Base-by-base conservation (phyloP, 225 moss, liverwort and hornwort species). In the Polytrichum formosum region DNA sequence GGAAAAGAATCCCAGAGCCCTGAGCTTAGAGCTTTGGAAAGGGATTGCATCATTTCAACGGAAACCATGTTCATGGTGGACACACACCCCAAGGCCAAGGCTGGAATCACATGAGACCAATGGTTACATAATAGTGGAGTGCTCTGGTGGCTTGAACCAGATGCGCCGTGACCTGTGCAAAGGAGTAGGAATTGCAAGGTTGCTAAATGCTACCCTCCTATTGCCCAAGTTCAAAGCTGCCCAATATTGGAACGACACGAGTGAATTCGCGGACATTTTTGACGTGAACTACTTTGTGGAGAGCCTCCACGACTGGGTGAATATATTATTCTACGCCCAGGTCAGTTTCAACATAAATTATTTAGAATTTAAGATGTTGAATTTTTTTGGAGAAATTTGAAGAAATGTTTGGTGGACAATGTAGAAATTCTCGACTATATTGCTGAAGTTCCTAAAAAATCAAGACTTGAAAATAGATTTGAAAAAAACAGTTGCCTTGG, bases 161-260 rank as follows among this genome's bases (percentile, higher is more conserved):
- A 87, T 87, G 87, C 87, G 84, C 28, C 84, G 87, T 28, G 84
- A 84, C 58, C 79, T 87, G 6, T 87, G 81, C 55, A 72, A 81
- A 2, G 87, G 87, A 53, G 80, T 81, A 27, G 84, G 81, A 65
- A 84, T 87, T 28, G 84, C 76, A 19, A 75, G 70, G 21, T 61
- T 84, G 63, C 76, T 87, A 31, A 81, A 87, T 18, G 84, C 84
- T 10, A 81, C 87, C 26, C 74, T 87, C 56, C 55, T 87, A 18
- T 79, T 81, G 8, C 87, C 84, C 4, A 71, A 35, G 53, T 84
- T 87, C 60, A 61, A 77, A 60, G 61, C 76, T 7, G 79, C 87
- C 35, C 63, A 55, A 13, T 87, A 76, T 69, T 84, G 87, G 87
- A 84, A 87, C 33, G 87, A 87, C 58, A 81, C 84, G 7, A 87